A percentile compares a stretch with the other conserved stretches of the same genome.
Conservation (phyloP, 176 grass and related monocot genomes). For the Phoenix dactylifera region DNA sequence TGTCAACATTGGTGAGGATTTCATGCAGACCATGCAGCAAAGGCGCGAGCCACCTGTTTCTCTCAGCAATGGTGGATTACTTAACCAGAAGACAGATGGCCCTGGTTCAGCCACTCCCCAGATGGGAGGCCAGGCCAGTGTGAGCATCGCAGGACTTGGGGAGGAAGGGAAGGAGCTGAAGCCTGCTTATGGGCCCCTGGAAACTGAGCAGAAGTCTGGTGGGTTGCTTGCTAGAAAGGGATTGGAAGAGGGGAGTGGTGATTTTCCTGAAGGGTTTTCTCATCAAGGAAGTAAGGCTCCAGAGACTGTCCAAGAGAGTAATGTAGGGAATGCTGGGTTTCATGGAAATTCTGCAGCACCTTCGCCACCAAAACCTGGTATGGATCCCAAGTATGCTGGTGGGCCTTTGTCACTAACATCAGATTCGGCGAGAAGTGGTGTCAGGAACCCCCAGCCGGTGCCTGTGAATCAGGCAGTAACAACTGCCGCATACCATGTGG, state of each 20-base stretch:
- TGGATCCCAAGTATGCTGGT: too few relatives aligned
- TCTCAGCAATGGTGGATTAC: too few relatives aligned
- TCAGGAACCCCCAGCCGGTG: too few relatives aligned
- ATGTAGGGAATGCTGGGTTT: too few relatives aligned
- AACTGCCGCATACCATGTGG: neutral
- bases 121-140: neutral
- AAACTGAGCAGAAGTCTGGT: neutral
- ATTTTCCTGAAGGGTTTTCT: neutral
- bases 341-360: too few relatives aligned
- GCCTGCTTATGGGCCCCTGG: neutral
- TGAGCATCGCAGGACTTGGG: neutral
- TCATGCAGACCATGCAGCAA: slow-evolving; percentile 1
- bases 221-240: neutral
- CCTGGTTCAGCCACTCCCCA: too few relatives aligned
- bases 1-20: slow-evolving; percentile 14
- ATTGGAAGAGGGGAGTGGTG: neutral
- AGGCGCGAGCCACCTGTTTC: too few relatives aligned
- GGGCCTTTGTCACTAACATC: too few relatives aligned
- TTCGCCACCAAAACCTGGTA: too few relatives aligned
- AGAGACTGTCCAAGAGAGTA: too few relatives aligned
- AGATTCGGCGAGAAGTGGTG: too few relatives aligned
- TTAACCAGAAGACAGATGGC: too few relatives aligned
- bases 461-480: neutral
- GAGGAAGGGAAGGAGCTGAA: neutral
- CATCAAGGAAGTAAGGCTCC: neutral